Base-by-base conservation (phyloP, 768 basidiomycete species). In the Tulasnella calospora region DNA sequence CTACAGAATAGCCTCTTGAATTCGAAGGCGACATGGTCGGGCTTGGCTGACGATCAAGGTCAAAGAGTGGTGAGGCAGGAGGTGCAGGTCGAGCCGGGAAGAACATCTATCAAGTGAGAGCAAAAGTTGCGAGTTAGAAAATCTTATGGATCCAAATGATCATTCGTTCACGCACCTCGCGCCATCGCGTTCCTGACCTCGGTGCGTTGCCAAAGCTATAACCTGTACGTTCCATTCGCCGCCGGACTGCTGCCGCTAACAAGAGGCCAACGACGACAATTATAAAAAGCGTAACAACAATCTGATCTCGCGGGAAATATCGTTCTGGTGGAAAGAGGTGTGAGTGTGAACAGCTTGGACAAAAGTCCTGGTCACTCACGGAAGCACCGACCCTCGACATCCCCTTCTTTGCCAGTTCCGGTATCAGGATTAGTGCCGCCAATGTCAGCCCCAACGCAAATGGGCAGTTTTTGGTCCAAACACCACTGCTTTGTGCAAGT, bases 401-500 rank as follows among this genome's bases (percentile, higher is more conserved):
- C 95, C 61, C 96, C 96, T 84, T 97, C 96, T 83, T 93, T 96
- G 44, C 96, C 96, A 7, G 95, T 96, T 17, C 93, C 94, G 23
- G 93, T 95, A 84, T 98, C 96, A 36, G 94, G 94, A 84, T 98
- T 90, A 33, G 93, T 91, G 82, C 95, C 93, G 35, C 95, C 96
- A 74, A 96, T 85, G 73, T 89, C 88, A 71, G 94, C 94, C 36
- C 92, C 92, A 13, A 89, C 88, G 83, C 94, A 97, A 67, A 95
- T 96, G 21, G 88, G 86, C 47, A 98, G 87, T 82, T 95, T 94
- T 84, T 94, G 96, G 83, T 97, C 94, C 77, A 96, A 86, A 85
- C 96, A 98, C 93, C 96, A 98, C 82, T 95, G 93, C 82, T 95
- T 94, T 13, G 95, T 97, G 83, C 96, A 98, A 7, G 94, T 93